Evolutionary conservation across 2,329 filamentous ascomycete species (phyloP).

Genomic region (Leptographium radiaticola): DNA sequence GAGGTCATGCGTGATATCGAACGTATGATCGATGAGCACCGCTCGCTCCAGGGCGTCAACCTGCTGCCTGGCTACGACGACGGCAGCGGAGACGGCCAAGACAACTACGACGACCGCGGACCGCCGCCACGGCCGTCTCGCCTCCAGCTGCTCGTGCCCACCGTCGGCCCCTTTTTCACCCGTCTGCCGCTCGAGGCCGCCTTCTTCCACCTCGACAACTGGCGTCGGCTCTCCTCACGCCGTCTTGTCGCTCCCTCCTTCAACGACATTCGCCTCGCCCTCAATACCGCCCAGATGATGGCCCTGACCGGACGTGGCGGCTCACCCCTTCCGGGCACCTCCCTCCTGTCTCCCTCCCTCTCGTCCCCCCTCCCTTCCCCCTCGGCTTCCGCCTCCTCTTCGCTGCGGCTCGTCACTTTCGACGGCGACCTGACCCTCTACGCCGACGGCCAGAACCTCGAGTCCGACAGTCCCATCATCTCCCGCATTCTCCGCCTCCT

Average conservation of each 20-base stretch:
- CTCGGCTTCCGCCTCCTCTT: conserved; percentile 26
- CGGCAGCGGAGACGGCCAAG: conserved; percentile 22
- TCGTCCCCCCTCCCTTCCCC: background rate
- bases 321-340: too few relatives aligned
- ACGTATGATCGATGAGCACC: conserved; percentile 81
- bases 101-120: conserved; percentile 24
- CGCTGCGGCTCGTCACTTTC: conserved; percentile 80
- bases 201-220: conserved; percentile 79
- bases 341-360: conserved; percentile 12
- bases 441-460: conserved; percentile 72
- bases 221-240: conserved; percentile 75
- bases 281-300: conserved; percentile 93
- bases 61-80: conserved; percentile 31
- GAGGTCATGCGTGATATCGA: conserved; percentile 95
- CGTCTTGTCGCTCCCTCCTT: conserved; percentile 94
- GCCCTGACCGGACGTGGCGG: conserved; percentile 53
- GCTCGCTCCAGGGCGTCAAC: conserved; percentile 53
- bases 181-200: conserved; percentile 74
- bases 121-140: conserved; percentile 55
- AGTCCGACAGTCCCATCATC: conserved; percentile 65
- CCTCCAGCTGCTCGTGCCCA: conserved; percentile 80
- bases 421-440: conserved; percentile 97
- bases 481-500: conserved; percentile 53
- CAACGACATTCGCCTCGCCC: conserved; percentile 84
- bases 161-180: conserved; percentile 89